Base-by-base conservation (phyloP, 202 grass and related monocot species). In the Musa balbisiana region DNA sequence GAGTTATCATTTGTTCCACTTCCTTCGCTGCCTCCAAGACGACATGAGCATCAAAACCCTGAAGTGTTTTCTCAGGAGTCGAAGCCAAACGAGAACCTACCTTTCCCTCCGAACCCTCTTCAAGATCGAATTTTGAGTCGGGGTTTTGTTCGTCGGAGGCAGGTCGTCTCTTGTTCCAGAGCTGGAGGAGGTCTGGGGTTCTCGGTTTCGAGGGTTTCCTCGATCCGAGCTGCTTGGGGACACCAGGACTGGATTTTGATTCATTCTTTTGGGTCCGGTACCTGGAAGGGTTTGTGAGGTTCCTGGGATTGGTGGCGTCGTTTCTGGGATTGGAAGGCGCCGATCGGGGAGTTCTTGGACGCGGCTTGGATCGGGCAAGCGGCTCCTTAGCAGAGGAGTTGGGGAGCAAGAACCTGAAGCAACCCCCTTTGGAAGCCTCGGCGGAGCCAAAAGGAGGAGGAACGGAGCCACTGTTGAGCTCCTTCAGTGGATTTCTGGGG, bases 401-500 rank as follows among this genome's bases (percentile, higher is more conserved):
- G 0, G 58, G 53, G 12, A 58, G 29, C 52, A 71, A 29, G 27
- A 65, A 73, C 43, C 69, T 51, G 11, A 80, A 73, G 69, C 69
- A 64, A 4, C 69, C 69, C 10, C 56, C 49, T 73, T 58, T 62
- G 21, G 49, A 3, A 14, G 78, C 58, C 58, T 53, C 56, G 1
- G 11, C 21, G 49, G 78, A 26, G 33, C 23, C 51, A 12, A 72
- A 6, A 12, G 49, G 5, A 17, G 64, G 15, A 78, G 21, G 62
- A 11, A 27, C 16, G 51, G 51, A 62, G 20, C 49, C 55, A 15
- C 49, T 23, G 16, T 53, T 64, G 52, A 51, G 17, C 17, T 79
- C 66, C 65, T 53, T 60, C 27, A 70, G 23, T 21, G 65, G 76
- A 70, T 58, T 49, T 19, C 65, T 70, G 3, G 65, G 43, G 65